Base-by-base conservation (phyloP, 768 basidiomycete species). In the Phylloporus sp. region DNA sequence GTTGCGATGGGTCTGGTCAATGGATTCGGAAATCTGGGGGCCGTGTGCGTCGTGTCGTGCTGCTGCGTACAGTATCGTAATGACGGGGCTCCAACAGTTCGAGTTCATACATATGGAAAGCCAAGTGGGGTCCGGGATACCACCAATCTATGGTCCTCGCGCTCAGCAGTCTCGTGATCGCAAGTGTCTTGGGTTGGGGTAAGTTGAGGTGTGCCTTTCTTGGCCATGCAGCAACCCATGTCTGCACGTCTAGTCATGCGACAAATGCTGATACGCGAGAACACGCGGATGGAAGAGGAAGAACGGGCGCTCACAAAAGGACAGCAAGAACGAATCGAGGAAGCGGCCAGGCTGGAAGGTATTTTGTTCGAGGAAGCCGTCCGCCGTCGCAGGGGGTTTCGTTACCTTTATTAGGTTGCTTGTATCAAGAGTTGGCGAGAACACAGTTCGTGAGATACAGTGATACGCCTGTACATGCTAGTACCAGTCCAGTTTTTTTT, bases 1-100 rank as follows among this genome's bases (percentile, higher is more conserved):
- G 82, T 75, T 5, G 80, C 78, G 1, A 82, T 84, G 22, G 82
- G 75, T 2, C 71, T 85, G 33, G 79, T 81, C 4, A 82, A 80
- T 47, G 82, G 81, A 3, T 59, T 70, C 13, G 79, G 75, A 21
- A 81, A 79, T 51, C 56, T 82, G 4, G 80, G 80, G 9, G 77
- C 73, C 52, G 43, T 84, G 81, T 82, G 58, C 20, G 77, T 68
- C 20, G 18, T 18, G 7, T 29, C 9, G 6, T 35, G 42, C 15
- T 15, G 13, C 3, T 15, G 23, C 18, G 17, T 13, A 14, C 27
- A 3, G 13, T 10, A 23, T 26, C 14, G 21, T 39, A 13, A 14
- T 28, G 8, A 50, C 18, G 7, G 10, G 6, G 6, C 28, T 29
- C n/a, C 9, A 4, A 32, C 37, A 83, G 81, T 4, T 77, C 80